Percentiles rank a stretch among this genome's conserved stretches.
phyloP scores from a whole-genome alignment of 768 basidiomycete species.

The Lepiota venenata region DNA sequence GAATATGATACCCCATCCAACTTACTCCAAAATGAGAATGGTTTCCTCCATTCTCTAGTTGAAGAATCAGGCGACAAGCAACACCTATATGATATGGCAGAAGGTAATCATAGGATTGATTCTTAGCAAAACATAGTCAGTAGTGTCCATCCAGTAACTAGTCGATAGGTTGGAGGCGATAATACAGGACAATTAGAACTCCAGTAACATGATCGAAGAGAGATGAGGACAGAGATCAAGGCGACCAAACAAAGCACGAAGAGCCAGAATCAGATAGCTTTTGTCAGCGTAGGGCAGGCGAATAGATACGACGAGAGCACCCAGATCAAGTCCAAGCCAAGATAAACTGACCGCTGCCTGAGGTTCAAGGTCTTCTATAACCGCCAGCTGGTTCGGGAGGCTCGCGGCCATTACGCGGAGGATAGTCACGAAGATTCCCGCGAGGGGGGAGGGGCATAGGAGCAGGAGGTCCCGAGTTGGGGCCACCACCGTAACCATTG shows the following conservation, averaged over 20 bases:
- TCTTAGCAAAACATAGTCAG: constrained; percentile 2
- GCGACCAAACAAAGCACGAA: not conserved
- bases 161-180: constrained; percentile 7
- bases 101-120: constrained; percentile 12
- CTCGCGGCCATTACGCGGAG: constrained; percentile 43
- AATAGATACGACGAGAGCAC: constrained; percentile 4
- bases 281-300: not conserved
- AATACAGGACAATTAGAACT: constrained; percentile 5
- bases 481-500: constrained; percentile 43
- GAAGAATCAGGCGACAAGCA: constrained; percentile 57
- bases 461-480: constrained; percentile 6
- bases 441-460: constrained; percentile 11
- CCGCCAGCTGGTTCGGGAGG: constrained; percentile 35
- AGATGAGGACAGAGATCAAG: not conserved
- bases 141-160: constrained; percentile 11
- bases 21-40: constrained; percentile 49
- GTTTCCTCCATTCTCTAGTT: constrained; percentile 51
- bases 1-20: constrained; percentile 52
- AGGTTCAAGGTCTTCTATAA: constrained; percentile 36
- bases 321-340: not conserved
- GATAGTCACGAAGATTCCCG: constrained; percentile 41
- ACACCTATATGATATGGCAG: constrained; percentile 42
- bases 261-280: not conserved
- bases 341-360: not conserved
- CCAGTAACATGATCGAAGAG: constrained; percentile 11